Percentiles rank a stretch among this genome's conserved stretches.
These are phyloP conservation scores for Malbranchea zuffiana DNA, from an alignment of 2,329 filamentous ascomycete species.

Conservation along the genomic window DNA sequence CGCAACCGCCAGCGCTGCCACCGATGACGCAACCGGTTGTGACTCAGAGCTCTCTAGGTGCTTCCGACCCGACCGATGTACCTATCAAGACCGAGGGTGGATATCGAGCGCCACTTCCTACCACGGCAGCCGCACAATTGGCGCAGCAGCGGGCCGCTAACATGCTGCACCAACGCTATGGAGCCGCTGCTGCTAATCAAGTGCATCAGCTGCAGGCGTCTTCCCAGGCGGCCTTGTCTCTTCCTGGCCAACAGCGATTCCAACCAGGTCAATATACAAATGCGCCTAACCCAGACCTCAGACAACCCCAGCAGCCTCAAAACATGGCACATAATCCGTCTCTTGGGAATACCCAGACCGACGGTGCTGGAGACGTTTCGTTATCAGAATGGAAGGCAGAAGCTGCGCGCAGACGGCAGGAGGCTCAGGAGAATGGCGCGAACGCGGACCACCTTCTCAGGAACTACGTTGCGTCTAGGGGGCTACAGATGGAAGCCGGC, in stretches of 20 bases:
- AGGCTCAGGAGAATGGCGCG: constrained; percentile 26
- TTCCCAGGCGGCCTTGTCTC: constrained; percentile 25
- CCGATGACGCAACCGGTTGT: constrained; percentile 26
- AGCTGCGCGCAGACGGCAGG: constrained; percentile 34
- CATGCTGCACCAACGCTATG: constrained; percentile 41
- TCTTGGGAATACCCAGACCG: constrained; percentile 53
- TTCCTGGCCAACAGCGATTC: constrained; percentile 27
- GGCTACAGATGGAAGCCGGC: constrained; percentile 35
- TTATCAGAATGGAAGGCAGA: constrained; percentile 44
- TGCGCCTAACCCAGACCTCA: constrained; percentile 26
- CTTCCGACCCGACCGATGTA: constrained; percentile 16
- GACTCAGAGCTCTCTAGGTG: constrained; percentile 4
- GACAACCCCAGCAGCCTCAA: constrained; percentile 32
- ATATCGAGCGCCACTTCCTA: constrained; percentile 28
- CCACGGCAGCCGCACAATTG: constrained; percentile 13
- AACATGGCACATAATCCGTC: constrained; percentile 32
- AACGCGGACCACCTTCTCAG: constrained; percentile 32
- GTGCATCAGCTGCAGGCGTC: constrained; percentile 36
- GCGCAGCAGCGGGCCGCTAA: constrained; percentile 46
- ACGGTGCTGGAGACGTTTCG: constrained; percentile 57
- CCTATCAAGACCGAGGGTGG: constrained; percentile 46
- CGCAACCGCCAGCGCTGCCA: constrained; percentile 27
- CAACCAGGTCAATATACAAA: constrained; percentile 16
- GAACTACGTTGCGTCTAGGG: constrained; percentile 33
- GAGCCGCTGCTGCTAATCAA: constrained; percentile 32